Conservation (phyloP, 306 rosid genomes). For the Lablab purpureus region DNA sequence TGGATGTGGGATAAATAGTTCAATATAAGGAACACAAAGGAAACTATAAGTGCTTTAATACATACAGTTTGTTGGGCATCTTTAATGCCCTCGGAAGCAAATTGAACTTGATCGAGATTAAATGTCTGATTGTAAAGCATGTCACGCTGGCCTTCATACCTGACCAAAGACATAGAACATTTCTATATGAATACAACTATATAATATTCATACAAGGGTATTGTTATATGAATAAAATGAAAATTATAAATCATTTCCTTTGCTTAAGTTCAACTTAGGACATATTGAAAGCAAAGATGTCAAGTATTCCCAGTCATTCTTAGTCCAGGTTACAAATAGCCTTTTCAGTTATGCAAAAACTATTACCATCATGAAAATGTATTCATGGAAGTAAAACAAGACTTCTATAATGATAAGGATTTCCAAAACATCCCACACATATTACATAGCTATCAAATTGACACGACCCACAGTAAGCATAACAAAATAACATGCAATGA, state of each 20-base stretch:
- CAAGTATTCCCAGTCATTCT: slow-evolving; percentile 7
- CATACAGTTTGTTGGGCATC: slow-evolving; percentile 98
- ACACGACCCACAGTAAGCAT: not conserved
- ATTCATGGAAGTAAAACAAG: not conserved
- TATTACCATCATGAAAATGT: not conserved
- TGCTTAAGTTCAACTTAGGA: slow-evolving; percentile 26
- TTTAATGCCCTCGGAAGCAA: slow-evolving; percentile 91
- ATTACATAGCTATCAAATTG: not conserved
- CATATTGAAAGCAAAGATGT: slow-evolving; percentile 33
- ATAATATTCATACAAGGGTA: slow-evolving; percentile 3
- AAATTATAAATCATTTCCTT: slow-evolving; percentile 16
- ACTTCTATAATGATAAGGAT: not conserved
- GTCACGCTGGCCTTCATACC: slow-evolving; percentile 99
- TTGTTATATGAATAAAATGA: slow-evolving; percentile 13
- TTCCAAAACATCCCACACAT: not conserved
- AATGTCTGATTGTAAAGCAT: slow-evolving; percentile 96
- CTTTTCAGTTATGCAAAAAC: not conserved
- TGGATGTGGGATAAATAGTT: not conserved
- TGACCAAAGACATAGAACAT: slow-evolving; percentile 50
- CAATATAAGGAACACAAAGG: slow-evolving; percentile 17
- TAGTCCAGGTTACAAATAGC: slow-evolving; percentile 20
- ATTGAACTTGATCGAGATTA: slow-evolving; percentile 96
- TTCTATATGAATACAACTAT: slow-evolving; percentile 22
- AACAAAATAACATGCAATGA: not conserved
- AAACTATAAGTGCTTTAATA: slow-evolving; percentile 41